A percentile compares a stretch with the other conserved stretches of the same genome.
Evolutionary conservation across 345 rosid species (phyloP).

Genomic region (Trapa bicornis): DNA sequence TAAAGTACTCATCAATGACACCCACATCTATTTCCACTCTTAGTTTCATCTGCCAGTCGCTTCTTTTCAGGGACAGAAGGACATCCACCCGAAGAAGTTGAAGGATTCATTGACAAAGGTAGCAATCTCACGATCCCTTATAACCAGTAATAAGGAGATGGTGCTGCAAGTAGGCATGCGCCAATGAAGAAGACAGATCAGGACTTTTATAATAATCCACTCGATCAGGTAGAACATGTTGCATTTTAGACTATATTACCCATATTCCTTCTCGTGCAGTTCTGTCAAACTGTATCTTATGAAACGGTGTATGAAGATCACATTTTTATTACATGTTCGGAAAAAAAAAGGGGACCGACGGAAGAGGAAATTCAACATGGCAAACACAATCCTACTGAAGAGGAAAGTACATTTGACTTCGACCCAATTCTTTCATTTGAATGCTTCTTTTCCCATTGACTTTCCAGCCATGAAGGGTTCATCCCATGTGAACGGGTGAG

Average conservation of each 20-base stretch:
- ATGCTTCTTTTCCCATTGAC: too few relatives aligned
- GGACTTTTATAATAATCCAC: neutral
- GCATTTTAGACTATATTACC: neutral
- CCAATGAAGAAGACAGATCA: neutral
- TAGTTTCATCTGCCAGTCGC: neutral
- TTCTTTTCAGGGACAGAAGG: constrained; percentile 18
- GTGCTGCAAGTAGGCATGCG: neutral
- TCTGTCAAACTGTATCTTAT: neutral
- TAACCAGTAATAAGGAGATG: neutral
- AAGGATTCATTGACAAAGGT: constrained; percentile 26
- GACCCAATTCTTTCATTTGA: too few relatives aligned
- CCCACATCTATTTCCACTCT: neutral
- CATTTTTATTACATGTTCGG: too few relatives aligned
- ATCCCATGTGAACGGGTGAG: too few relatives aligned
- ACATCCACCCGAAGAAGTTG: constrained; percentile 20
- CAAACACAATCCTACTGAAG: too few relatives aligned
- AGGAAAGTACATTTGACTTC: too few relatives aligned
- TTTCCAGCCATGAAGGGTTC: too few relatives aligned
- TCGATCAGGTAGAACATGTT: neutral
- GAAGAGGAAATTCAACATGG: too few relatives aligned
- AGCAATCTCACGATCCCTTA: constrained; percentile 1
- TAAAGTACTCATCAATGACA: neutral
- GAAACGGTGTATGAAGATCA: neutral
- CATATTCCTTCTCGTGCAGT: neutral
- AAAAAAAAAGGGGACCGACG: neutral